Evolutionary conservation across 306 rosid genomes (phyloP).

Genomic region (Fragaria vesca): DNA sequence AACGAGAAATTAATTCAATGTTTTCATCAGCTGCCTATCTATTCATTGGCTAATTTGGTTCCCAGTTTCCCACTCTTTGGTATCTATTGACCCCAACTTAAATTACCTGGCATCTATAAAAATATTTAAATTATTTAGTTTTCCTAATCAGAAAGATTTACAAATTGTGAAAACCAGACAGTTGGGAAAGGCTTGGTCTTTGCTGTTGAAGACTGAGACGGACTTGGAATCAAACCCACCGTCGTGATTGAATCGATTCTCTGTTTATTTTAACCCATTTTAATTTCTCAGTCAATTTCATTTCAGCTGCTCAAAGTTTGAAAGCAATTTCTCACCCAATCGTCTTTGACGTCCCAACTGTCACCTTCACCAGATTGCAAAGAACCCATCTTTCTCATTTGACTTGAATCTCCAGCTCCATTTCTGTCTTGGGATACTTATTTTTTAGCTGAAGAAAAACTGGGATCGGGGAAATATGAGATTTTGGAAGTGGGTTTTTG

Average conservation of each 20-base stretch:
- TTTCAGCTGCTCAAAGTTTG: constrained; percentile 1
- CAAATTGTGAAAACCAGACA: not conserved
- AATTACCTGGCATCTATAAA: not conserved
- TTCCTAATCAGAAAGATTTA: constrained; percentile 1
- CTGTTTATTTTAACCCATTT: not conserved
- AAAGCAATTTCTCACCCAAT: not conserved
- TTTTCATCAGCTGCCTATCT: not conserved
- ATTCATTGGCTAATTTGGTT: not conserved
- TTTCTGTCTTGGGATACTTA: constrained; percentile 5
- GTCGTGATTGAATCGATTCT: not conserved
- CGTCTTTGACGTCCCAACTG: constrained; percentile 5
- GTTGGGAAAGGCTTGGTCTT: constrained; percentile 3
- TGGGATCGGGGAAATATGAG: constrained; percentile 32
- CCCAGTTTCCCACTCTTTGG: not conserved
- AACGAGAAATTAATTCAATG: not conserved
- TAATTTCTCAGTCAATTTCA: not conserved
- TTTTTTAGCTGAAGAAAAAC: constrained; percentile 14
- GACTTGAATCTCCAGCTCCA: not conserved
- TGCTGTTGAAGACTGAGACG: not conserved
- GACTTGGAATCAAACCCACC: constrained; percentile 10
- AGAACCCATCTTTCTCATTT: constrained; percentile 8
- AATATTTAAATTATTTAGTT: not conserved
- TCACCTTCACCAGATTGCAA: constrained; percentile 3
- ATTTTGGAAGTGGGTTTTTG: constrained; percentile 46
- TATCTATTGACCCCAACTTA: no score